Percentiles rank a stretch among this genome's conserved stretches.
Evolutionary conservation across 2,329 filamentous ascomycete species (phyloP).

Genomic region (Periconia sp.): DNA sequence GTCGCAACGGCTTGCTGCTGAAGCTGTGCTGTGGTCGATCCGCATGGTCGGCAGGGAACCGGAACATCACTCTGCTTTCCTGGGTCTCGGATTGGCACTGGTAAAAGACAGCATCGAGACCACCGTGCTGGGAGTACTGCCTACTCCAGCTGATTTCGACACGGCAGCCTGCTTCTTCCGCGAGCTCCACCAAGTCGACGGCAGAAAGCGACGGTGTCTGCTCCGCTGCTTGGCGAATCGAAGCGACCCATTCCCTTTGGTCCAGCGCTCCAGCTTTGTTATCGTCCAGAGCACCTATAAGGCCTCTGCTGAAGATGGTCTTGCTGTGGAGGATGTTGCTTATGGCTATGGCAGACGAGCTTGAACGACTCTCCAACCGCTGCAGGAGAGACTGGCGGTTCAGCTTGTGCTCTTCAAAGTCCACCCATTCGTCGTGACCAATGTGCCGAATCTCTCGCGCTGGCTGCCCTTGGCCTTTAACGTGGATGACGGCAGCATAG

Average conservation of each 20-base stretch:
- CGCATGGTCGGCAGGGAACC: conserved; percentile 2
- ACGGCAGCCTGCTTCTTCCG: neutral
- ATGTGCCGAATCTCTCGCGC: neutral
- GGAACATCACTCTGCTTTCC: neutral
- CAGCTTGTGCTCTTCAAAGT: neutral
- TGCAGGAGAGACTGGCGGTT: neutral
- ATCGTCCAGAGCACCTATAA: neutral
- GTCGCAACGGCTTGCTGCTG: conserved; percentile 1
- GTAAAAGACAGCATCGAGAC: neutral
- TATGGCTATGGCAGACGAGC: neutral
- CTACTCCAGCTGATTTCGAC: neutral
- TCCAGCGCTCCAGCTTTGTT: neutral
- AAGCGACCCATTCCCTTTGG: neutral
- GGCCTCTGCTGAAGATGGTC: neutral
- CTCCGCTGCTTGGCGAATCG: neutral
- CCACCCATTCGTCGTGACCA: neutral
- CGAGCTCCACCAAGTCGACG: neutral
- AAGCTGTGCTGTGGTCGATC: neutral
- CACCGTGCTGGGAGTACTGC: neutral
- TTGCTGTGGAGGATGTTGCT: neutral
- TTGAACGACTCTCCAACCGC: neutral
- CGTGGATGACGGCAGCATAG: conserved; percentile 3
- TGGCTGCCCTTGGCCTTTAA: neutral
- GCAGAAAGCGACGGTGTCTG: neutral
- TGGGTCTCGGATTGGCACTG: neutral